Base-by-base conservation (phyloP, 169 alveolate genomes). In the Plasmodium chabaudi region DNA sequence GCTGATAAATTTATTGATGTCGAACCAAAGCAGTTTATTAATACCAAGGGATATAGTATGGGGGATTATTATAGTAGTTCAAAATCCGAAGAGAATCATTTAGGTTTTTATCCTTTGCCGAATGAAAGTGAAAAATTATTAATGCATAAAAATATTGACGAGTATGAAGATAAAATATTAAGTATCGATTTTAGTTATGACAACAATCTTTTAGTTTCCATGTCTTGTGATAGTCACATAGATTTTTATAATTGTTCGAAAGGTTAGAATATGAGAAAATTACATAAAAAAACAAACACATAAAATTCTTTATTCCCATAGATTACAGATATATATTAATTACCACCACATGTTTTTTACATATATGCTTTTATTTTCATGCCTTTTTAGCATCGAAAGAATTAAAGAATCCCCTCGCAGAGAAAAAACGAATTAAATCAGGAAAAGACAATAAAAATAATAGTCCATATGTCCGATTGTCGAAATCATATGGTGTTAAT, bases 211-310 rank as follows among this genome's bases (percentile, higher is more conserved):
- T 67, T 82, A 68, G 90, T 82, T 67, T 67, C 90, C 34, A 68
- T 67, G 71, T 55, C 72, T 39, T 82, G 84, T 67, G 44, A 82
- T 47, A 82, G 56, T 42, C 69, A 39, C 82, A 82, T 82, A 23
- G 90, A 82, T 82, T 82, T 82, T 82, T 82, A 82, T 60, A 82
- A 82, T 67, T 82, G 84, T 23, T 82, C 90, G n/a, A 67, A 82
- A 55, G 90, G 90, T 82, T 25, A 42, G 60, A 49, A 44, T 46
- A 67, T 21, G 17, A 67, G 19, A 25, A 34, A 39, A 59, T 72
- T 60, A 60, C 17, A 60, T 2, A 17, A 60, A 23, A 53, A 46
- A 55, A 56, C 63, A 21, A 42, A 39, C 56, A 12, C 39, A 44
- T 34, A 34, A 67, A 67, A n/a, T 67, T 34, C 6, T 9, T 39